These are phyloP conservation scores for Starmerella bombi DNA, from an alignment of 805 yeast species.

Conservation along the genomic window DNA sequence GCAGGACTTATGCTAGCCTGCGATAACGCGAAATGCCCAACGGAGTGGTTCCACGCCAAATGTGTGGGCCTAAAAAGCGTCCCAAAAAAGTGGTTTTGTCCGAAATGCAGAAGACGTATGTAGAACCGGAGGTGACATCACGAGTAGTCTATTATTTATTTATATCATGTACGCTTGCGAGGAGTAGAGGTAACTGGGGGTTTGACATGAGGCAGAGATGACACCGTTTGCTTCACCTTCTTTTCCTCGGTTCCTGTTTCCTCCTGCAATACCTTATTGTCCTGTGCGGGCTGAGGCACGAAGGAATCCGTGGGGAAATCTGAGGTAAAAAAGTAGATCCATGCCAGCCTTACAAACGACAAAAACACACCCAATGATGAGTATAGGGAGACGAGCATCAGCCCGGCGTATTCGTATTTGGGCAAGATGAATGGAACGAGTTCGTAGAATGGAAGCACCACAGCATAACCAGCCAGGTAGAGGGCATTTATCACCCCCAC, in stretches of 20 bases:
- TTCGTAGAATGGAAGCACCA: slow-evolving; percentile 47
- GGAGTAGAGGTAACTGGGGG: too few species aligned
- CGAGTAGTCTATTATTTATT: not conserved
- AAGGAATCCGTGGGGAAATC: not conserved
- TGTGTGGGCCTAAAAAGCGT: slow-evolving; percentile 70
- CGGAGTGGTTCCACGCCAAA: slow-evolving; percentile 89
- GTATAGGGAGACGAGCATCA: slow-evolving; percentile 75
- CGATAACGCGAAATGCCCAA: slow-evolving; percentile 60
- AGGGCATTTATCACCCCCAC: slow-evolving; percentile 57
- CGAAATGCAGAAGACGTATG: slow-evolving; percentile 48
- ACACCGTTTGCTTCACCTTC: too few species aligned
- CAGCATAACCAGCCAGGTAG: slow-evolving; percentile 54
- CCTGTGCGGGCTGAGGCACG: too few species aligned
- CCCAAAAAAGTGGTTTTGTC: slow-evolving; percentile 70
- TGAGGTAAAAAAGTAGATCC: not conserved
- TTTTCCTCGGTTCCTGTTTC: too few species aligned
- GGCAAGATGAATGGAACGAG: slow-evolving; percentile 40
- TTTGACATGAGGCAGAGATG: too few species aligned
- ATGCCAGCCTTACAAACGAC: slow-evolving; percentile 41
- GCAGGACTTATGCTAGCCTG: slow-evolving; percentile 84
- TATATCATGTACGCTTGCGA: too few species aligned
- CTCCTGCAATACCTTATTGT: too few species aligned
- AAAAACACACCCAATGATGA: slow-evolving; percentile 74
- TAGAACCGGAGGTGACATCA: too few species aligned
- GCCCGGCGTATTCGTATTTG: slow-evolving; percentile 55